Conservation (phyloP, 1,139 yeast species). For the Geotrichum restrictum region DNA sequence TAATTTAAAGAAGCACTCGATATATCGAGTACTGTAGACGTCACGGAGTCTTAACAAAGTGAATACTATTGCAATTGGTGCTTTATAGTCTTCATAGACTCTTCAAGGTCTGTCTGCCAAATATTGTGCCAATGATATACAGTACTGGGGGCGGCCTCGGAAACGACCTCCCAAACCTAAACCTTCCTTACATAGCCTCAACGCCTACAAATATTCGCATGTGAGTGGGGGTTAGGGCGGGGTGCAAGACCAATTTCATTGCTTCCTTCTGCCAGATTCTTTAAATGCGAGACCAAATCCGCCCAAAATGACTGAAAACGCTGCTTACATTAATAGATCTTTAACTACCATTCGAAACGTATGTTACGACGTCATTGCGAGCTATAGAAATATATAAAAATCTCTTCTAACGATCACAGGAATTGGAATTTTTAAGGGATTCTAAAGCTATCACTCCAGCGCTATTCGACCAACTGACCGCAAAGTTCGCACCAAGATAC, state of each 20-base stretch:
- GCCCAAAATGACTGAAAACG: constrained; percentile 11
- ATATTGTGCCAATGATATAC: no score
- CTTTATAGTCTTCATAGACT: no score
- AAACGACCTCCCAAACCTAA: no score
- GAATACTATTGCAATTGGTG: no score
- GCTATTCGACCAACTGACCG: constrained; percentile 51
- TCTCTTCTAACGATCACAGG: constrained; percentile 35
- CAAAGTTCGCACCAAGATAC: constrained; percentile 58
- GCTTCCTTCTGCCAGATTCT: background rate
- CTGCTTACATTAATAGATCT: constrained; percentile 58
- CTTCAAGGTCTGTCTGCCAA: no score
- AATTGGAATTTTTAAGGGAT: constrained; percentile 74
- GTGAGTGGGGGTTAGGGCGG: background rate
- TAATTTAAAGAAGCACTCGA: no score
- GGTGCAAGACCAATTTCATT: background rate
- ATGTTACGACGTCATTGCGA: constrained; percentile 24
- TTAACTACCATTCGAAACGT: constrained; percentile 67
- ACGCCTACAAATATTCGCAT: background rate
- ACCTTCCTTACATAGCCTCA: background rate
- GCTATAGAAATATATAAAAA: background rate
- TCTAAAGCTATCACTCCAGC: constrained; percentile 67
- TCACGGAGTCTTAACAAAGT: no score
- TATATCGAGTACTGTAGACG: no score
- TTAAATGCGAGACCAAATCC: no score
- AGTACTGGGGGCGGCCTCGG: no score